phyloP scores from a whole-genome alignment of 2,329 filamentous ascomycete species.

The Arthrobotrys conoides region DNA sequence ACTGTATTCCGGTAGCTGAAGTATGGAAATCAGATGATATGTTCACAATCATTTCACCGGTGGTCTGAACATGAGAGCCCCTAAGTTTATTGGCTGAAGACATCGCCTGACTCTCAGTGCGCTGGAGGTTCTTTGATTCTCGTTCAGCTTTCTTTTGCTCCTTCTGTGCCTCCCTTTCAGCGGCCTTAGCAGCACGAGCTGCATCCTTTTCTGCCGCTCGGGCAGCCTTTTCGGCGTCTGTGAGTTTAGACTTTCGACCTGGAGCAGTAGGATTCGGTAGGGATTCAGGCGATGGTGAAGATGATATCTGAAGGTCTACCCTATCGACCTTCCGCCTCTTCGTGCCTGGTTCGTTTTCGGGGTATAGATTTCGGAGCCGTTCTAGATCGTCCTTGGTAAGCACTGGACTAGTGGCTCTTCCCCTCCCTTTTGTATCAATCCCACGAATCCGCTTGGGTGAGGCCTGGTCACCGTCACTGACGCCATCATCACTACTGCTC shows the following conservation, averaged over 20 bases:
- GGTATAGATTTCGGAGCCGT: constrained; percentile 5
- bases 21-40: constrained; percentile 73
- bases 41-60: constrained; percentile 83
- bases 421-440: constrained; percentile 41
- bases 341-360: constrained; percentile 23
- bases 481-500: constrained; percentile 32
- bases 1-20: constrained; percentile 68
- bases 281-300: constrained; percentile 5
- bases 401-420: constrained; percentile 9
- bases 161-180: constrained; percentile 74
- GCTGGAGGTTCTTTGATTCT: constrained; percentile 73
- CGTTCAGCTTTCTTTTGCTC: constrained; percentile 76
- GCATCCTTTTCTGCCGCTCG: constrained; percentile 39
- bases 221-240: constrained; percentile 72
- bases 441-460: neutral
- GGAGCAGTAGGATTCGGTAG: constrained; percentile 19
- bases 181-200: constrained; percentile 69
- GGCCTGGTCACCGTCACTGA: constrained; percentile 1
- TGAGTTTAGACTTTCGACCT: constrained; percentile 69
- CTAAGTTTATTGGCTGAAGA: constrained; percentile 81
- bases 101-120: constrained; percentile 66
- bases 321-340: constrained; percentile 48
- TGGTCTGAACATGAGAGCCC: constrained; percentile 80
- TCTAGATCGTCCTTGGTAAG: constrained; percentile 22
- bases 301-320: constrained; percentile 41